phyloP scores from a whole-genome alignment of 108 stramenopile species.

The Nitzschia palea region DNA sequence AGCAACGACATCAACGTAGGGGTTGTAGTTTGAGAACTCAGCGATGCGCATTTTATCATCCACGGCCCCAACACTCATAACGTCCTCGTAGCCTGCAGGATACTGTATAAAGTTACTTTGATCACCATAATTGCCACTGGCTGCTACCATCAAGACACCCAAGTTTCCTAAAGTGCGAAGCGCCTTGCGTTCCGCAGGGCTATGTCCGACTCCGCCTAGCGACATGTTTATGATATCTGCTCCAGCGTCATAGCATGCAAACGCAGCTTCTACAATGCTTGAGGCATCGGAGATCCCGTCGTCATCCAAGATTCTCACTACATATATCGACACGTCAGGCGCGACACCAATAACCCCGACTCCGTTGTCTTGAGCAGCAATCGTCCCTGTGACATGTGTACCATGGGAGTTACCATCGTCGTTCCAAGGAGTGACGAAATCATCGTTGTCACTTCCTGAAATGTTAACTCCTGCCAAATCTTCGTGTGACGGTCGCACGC shows the following conservation, averaged over 20 bases:
- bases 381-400: conserved; percentile 60
- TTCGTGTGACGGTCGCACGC: conserved; percentile 29
- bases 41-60: conserved; percentile 1
- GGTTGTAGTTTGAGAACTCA: conserved; percentile 20
- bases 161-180: not conserved
- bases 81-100: conserved; percentile 45
- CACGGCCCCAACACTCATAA: conserved; percentile 46
- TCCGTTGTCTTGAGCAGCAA: conserved; percentile 47
- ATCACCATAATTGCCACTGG: conserved; percentile 54
- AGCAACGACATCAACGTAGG: conserved; percentile 49
- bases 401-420: conserved; percentile 6
- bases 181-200: not conserved
- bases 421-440: conserved; percentile 14
- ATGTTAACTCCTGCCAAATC: conserved; percentile 29
- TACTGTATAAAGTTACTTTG: conserved; percentile 13
- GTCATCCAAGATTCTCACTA: conserved; percentile 18
- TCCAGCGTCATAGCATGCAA: conserved; percentile 35
- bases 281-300: not conserved
- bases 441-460: not conserved
- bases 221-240: conserved; percentile 52
- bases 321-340: conserved; percentile 30
- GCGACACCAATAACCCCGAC: conserved; percentile 50
- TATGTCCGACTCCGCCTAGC: conserved; percentile 23
- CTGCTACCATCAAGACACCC: conserved; percentile 38
- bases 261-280: conserved; percentile 15